These are phyloP conservation scores for Chiua virens DNA, from an alignment of 768 basidiomycete genomes.

Conservation along the genomic window DNA sequence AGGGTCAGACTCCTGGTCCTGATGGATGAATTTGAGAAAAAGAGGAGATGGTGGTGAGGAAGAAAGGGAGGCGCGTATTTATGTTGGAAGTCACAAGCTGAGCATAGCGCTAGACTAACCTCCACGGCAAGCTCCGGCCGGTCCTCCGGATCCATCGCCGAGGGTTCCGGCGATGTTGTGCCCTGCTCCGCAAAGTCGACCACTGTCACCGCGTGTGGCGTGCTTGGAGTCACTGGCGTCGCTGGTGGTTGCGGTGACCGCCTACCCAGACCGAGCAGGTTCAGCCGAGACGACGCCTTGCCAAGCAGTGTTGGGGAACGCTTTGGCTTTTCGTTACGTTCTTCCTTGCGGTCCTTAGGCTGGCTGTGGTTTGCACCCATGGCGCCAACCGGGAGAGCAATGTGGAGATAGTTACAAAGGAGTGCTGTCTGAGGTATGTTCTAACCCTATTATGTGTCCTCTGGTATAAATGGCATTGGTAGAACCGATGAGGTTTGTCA, in stretches of 20 bases:
- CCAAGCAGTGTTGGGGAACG: slow-evolving; percentile 25
- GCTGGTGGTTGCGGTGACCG: slow-evolving; percentile 32
- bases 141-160: slow-evolving; percentile 18
- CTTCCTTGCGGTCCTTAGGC: slow-evolving; percentile 21
- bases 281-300: slow-evolving; percentile 30
- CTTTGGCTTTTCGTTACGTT: slow-evolving; percentile 15
- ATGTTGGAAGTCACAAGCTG: slow-evolving; percentile 6
- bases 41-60: slow-evolving; percentile 4
- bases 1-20: slow-evolving; percentile 16
- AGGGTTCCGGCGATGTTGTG: slow-evolving; percentile 27
- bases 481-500: slow-evolving; percentile 16
- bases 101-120: slow-evolving; percentile 8
- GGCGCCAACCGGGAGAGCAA: neutral
- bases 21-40: slow-evolving; percentile 2
- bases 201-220: slow-evolving; percentile 1
- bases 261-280: slow-evolving; percentile 26
- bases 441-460: slow-evolving; percentile 13
- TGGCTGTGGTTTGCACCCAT: slow-evolving; percentile 32
- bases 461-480: slow-evolving; percentile 21
- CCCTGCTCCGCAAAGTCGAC: slow-evolving; percentile 13
- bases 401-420: neutral
- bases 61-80: slow-evolving; percentile 15
- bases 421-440: slow-evolving; percentile 3
- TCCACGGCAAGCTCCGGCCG: slow-evolving; percentile 28
- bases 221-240: slow-evolving; percentile 23